Evolutionary conservation across 192 early-diverging fungal species (phyloP), one percentile per base, ranked within the genome.

Genomic region (Gonapodya prolifera): DNA sequence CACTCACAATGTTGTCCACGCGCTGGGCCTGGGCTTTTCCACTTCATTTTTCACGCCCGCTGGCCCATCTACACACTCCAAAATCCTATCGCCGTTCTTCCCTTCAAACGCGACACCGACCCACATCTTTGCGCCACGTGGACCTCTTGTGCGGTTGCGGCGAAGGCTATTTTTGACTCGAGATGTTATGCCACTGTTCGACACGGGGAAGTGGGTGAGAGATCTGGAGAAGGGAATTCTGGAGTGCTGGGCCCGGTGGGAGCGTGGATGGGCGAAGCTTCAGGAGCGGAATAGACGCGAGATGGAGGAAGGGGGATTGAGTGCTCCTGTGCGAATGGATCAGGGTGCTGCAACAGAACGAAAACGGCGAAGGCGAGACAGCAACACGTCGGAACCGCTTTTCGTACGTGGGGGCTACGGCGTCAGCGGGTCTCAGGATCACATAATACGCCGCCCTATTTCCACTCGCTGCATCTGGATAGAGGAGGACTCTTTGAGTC

Each of bases 171-270:
- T 93, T 82, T 80, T 95, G 79, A 86, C 81, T 32, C 87, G 95
- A 34, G 96, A 98, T 69, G 78, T 73, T n/a, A 92, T 89, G 36
- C 86, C 90, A 1, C 81, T 98, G 34, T 98, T 96, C 85, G 94
- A 98, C 82, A 98, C 96, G 31, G 81, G 82, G 33, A 85, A 91
- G 17, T 96, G 93, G 94, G 95, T 94, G 0, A 82, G 91, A 33
- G 91, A 92, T 77, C 80, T 98, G 45, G 95, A 96, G 84, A 81
- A 80, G 1, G 94, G 92, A 0, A 33, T 80, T 31, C 76, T 69
- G 31, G 33, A 70, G 2, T 79, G 80, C 1, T 80, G 70, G 1
- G 35, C 45, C 69, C n/a, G 76, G 75, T 85, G 78, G 78, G 34
- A 35, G 33, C 34, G 28, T 23, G 76, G 76, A 13, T 78, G 77